These are phyloP conservation scores for Schizosaccharomyces lindneri DNA, from an alignment of 805 yeast genomes.

Conservation along the genomic window DNA sequence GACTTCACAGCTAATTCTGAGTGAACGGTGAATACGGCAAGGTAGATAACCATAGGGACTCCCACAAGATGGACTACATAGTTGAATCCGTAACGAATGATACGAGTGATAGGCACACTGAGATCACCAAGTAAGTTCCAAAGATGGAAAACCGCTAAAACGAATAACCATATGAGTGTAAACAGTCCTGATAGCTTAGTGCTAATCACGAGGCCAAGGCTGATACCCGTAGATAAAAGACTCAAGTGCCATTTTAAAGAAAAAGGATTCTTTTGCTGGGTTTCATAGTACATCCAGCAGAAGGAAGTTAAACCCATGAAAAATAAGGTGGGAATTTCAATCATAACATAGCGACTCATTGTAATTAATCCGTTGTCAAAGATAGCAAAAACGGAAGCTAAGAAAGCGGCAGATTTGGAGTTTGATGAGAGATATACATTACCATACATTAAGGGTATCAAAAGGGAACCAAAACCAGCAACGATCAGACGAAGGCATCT, in stretches of 20 bases:
- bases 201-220: slow-evolving; percentile 31
- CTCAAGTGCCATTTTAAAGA: slow-evolving; percentile 27
- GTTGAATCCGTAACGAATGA: slow-evolving; percentile 18
- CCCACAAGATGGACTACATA: slow-evolving; percentile 19
- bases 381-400: slow-evolving; percentile 26
- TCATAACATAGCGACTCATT: slow-evolving; percentile 29
- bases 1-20: slow-evolving; percentile 20
- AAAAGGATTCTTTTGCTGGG: slow-evolving; percentile 18
- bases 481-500: slow-evolving; percentile 33
- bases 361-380: slow-evolving; percentile 37
- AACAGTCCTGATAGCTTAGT: slow-evolving; percentile 50
- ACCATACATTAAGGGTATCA: slow-evolving; percentile 27
- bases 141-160: slow-evolving; percentile 23
- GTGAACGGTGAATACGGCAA: slow-evolving; percentile 32
- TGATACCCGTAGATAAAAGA: slow-evolving; percentile 23
- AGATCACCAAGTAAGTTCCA: slow-evolving; percentile 58
- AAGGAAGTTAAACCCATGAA: slow-evolving; percentile 24
- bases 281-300: slow-evolving; percentile 26
- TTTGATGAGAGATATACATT: slow-evolving; percentile 33
- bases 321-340: slow-evolving; percentile 22
- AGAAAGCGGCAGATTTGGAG: slow-evolving; percentile 23
- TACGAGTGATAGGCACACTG: slow-evolving; percentile 15
- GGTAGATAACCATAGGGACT: slow-evolving; percentile 35
- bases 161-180: slow-evolving; percentile 40
- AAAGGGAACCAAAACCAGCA: slow-evolving; percentile 27